Conservation (phyloP, 768 basidiomycete genomes). For the Gelatoporia subvermispora region DNA sequence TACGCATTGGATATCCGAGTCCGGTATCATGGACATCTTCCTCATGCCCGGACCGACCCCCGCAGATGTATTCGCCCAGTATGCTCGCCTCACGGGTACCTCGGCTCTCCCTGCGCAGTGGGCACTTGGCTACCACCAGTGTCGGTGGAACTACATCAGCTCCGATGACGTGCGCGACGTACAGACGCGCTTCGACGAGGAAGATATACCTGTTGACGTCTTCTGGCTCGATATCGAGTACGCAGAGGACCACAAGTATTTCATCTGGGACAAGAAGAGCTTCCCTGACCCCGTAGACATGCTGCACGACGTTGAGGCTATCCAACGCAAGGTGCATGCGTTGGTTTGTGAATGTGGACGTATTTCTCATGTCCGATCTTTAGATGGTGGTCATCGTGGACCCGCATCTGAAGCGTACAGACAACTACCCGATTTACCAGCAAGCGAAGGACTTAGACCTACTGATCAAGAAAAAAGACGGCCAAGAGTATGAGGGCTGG, state of each 20-base stretch:
- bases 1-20: conserved; percentile 98
- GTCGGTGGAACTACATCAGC: conserved; percentile 96
- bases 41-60: conserved; percentile 90
- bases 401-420: conserved; percentile 86
- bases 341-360: neutral
- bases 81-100: conserved; percentile 78
- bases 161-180: conserved; percentile 84
- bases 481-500: conserved; percentile 93
- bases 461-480: conserved; percentile 77
- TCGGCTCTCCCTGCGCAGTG: conserved; percentile 87
- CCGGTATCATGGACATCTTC: conserved; percentile 92
- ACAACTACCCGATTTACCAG: conserved; percentile 78
- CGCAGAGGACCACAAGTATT: conserved; percentile 90
- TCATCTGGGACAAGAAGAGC: conserved; percentile 89
- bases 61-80: conserved; percentile 78
- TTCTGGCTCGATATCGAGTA: conserved; percentile 99
- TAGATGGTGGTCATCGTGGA: conserved; percentile 98
- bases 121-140: conserved; percentile 94
- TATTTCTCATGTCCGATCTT: neutral
- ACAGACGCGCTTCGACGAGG: conserved; percentile 85
- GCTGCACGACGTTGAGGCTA: conserved; percentile 82
- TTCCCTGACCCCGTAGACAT: conserved; percentile 96
- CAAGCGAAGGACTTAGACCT: conserved; percentile 78
- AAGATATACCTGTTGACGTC: conserved; percentile 92
- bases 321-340: conserved; percentile 71